Evolutionary conservation across 2,329 filamentous ascomycete species (phyloP).

Genomic region (Davidsoniella australis): DNA sequence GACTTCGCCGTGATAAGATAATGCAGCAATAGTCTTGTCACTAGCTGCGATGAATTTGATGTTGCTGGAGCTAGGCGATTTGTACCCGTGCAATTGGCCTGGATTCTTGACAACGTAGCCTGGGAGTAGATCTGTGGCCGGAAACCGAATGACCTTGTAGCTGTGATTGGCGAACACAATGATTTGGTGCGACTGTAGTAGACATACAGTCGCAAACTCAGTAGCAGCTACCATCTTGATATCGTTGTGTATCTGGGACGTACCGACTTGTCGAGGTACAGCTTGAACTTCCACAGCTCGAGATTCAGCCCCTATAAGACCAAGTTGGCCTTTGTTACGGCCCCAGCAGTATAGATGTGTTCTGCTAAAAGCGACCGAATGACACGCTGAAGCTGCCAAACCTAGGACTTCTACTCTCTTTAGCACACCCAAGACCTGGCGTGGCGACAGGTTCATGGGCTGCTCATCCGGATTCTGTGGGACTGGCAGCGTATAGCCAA

Average conservation of each 20-base stretch:
- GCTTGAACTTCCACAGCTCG: slow-evolving; percentile 73
- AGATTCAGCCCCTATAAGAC: slow-evolving; percentile 86
- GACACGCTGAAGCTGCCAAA: slow-evolving; percentile 72
- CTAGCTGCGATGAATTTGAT: slow-evolving; percentile 67
- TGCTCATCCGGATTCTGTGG: slow-evolving; percentile 58
- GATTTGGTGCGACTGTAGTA: slow-evolving; percentile 76
- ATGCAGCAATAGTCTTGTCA: slow-evolving; percentile 78
- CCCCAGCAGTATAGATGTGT: slow-evolving; percentile 83
- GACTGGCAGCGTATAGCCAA: slow-evolving; percentile 64
- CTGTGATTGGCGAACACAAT: slow-evolving; percentile 93
- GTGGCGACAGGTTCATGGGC: slow-evolving; percentile 61
- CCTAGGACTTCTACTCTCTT: slow-evolving; percentile 74
- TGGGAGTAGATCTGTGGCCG: slow-evolving; percentile 50
- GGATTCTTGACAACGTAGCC: slow-evolving; percentile 26
- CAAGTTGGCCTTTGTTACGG: slow-evolving; percentile 85
- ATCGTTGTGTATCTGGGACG: slow-evolving; percentile 55
- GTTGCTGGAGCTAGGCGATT: slow-evolving; percentile 30
- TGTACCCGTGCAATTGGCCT: slow-evolving; percentile 35
- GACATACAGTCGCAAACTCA: slow-evolving; percentile 70
- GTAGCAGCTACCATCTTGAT: slow-evolving; percentile 76
- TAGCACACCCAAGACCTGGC: slow-evolving; percentile 79
- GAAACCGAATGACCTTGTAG: slow-evolving; percentile 79
- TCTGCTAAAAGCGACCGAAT: slow-evolving; percentile 76
- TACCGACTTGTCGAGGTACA: slow-evolving; percentile 71
- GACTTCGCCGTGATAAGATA: slow-evolving; percentile 71